Evolutionary conservation across 129 eudicot genomes (phyloP), one percentile per base, ranked within the genome.

Genomic region (Helichrysum umbraculigerum): DNA sequence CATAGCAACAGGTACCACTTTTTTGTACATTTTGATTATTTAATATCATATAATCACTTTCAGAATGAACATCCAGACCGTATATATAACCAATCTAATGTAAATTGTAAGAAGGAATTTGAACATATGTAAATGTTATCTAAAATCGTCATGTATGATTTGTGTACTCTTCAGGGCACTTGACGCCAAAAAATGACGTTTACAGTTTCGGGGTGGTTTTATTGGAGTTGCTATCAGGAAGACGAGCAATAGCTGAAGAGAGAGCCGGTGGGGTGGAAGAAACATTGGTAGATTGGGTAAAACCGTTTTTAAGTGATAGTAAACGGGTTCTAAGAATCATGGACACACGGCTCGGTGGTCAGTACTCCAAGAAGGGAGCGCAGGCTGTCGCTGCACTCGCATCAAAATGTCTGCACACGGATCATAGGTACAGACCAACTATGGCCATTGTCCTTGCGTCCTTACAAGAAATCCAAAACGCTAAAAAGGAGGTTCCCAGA

Each of bases 131-230:
- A n/a, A 21, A 14, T 47, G 54, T 12, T 47, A 22, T 29, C 50
- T 21, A 37, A 56, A 56, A 22, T 42, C 62, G 30, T 19, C 0
- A 56, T 52, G 17, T 35, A 35, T 32, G 57, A 3, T 39, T 50
- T 78, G 15, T 33, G 56, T 21, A 59, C 29, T 39, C 25, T 60
- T 17, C 72, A 80, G 96, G 97, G 33, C 97, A 84, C 76, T 80
- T 91, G 84, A 87, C 96, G 34, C 81, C 90, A 71, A 91, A 87
- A 85, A 91, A 84, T 47, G 97, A 91, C 47, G 96, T 91, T 35
- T 91, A 91, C 66, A 87, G 97, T 77, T 91, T 83, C 12, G 97
- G 97, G 73, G 96, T 91, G 61, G 90, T 91, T 1, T 75, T 91
- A 63, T 15, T 91, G 12, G 97, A 91, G 67, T 73, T 91, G 64